phyloP scores from a whole-genome alignment of 108 stramenopile species.

The Thalassiosira profunda region DNA sequence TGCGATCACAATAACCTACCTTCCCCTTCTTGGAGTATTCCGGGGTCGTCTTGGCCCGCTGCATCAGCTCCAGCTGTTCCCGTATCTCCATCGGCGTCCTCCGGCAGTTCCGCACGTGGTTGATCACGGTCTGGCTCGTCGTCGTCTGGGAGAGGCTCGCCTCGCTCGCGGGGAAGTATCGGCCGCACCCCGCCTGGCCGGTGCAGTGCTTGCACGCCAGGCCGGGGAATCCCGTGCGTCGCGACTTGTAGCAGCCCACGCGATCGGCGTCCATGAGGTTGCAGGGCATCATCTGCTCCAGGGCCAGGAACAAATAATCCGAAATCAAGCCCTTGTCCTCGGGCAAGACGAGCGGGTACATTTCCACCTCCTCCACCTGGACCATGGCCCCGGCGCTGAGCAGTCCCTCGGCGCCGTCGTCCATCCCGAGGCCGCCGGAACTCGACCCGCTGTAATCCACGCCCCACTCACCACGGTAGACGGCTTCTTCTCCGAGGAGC shows the following conservation, averaged over 20 bases:
- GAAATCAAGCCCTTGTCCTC: constrained; percentile 74
- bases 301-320: constrained; percentile 81
- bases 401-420: not conserved
- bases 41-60: constrained; percentile 73
- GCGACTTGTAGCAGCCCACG: constrained; percentile 62
- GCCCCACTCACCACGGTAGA: constrained; percentile 29
- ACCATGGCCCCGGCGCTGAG: not conserved
- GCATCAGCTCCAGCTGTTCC: constrained; percentile 87
- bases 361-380: constrained; percentile 33
- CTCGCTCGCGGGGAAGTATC: constrained; percentile 89
- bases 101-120: constrained; percentile 90
- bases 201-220: constrained; percentile 87
- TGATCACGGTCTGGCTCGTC: constrained; percentile 88
- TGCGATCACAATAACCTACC: not conserved
- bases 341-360: constrained; percentile 67
- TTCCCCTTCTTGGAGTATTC: not conserved
- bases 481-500: not conserved
- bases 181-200: constrained; percentile 86
- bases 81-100: constrained; percentile 82
- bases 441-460: no score
- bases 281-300: constrained; percentile 90
- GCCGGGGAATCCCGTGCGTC: constrained; percentile 84
- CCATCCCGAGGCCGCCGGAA: not conserved
- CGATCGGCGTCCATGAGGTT: constrained; percentile 47
- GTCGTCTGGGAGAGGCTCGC: constrained; percentile 92